These are phyloP conservation scores for Globisporangium spiculum DNA, from an alignment of 352 stramenopile species.

Conservation along the genomic window DNA sequence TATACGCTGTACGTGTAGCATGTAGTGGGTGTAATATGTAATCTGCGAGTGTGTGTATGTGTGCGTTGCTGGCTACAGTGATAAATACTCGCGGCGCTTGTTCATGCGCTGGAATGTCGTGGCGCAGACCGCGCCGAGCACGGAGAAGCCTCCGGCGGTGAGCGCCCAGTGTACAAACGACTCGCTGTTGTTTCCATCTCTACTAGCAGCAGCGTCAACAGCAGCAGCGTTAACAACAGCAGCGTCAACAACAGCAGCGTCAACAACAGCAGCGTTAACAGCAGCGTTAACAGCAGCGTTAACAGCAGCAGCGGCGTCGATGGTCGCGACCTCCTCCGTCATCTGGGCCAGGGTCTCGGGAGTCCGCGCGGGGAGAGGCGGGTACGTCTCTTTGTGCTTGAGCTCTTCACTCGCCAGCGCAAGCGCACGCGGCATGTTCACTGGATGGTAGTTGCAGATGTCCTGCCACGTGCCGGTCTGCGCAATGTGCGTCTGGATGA, in stretches of 20 bases:
- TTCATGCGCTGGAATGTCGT: constrained; percentile 19
- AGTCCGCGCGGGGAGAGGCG: constrained; percentile 3
- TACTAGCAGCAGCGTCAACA: not conserved
- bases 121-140: constrained; percentile 14
- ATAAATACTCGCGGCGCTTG: constrained; percentile 20
- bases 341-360: not conserved
- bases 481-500: constrained; percentile 55
- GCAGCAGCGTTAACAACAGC: not conserved
- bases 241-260: not conserved
- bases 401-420: not conserved
- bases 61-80: constrained; percentile 6
- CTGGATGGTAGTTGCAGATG: constrained; percentile 66
- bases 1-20: not conserved
- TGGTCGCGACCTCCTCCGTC: not conserved
- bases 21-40: not conserved
- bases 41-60: not conserved
- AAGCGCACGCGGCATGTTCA: constrained; percentile 23
- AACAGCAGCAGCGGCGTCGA: not conserved
- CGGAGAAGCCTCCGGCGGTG: constrained; percentile 11
- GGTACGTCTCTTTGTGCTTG: not conserved
- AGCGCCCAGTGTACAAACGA: constrained; percentile 11
- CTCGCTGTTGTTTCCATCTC: not conserved
- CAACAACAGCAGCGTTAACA: too few relatives aligned
- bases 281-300: not conserved
- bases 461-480: constrained; percentile 68